Evolutionary conservation across 2,329 filamentous ascomycete species (phyloP), one percentile per base, ranked within the genome.

Genomic region (Talaromyces sp.): DNA sequence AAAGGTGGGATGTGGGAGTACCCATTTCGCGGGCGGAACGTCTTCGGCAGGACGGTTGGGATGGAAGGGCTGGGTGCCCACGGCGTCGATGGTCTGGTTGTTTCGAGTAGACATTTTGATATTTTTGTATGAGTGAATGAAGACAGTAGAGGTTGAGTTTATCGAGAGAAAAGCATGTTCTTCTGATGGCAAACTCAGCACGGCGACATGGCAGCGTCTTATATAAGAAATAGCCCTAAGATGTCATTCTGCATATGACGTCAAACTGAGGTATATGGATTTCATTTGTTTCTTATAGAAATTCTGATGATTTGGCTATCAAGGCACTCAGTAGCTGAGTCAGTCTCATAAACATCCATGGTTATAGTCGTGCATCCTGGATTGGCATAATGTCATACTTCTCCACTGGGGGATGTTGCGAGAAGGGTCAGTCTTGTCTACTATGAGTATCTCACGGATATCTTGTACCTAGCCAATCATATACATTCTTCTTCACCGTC

Each of bases 261-360:
- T 70, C 70, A 71, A 67, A 53, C 67, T 71, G 68, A 71, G 40
- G 40, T 58, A 19, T 36, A 36, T 47, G 17, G 61, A 56, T 61
- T 54, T 61, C 60, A 64, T 60, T 15, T 34, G 22, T 34, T 34
- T 22, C 10, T 31, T 8, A 2, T 4, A 47, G 19, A 45, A 19
- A 3, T 22, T n/a, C 38, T 43, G 38, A 43, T 43, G 8, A 43
- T 5, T n/a, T 43, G 8, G 17, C 11, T 8, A 8, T n/a, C n/a
- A n/a, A n/a, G n/a, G n/a, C n/a, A n/a, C n/a, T n/a, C 5, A 43
- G 17, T 43, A 43, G 38, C 38, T 43, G 38, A 43, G 38, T n/a
- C 8, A n/a, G 2, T n/a, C n/a, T n/a, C n/a, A n/a, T n/a, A n/a
- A 19, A 43, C 19, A n/a, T 36, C 13, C 34, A 13, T 13, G 5